Base-by-base conservation (phyloP, 2,329 filamentous ascomycete species). In the Coniochaeta sp. region DNA sequence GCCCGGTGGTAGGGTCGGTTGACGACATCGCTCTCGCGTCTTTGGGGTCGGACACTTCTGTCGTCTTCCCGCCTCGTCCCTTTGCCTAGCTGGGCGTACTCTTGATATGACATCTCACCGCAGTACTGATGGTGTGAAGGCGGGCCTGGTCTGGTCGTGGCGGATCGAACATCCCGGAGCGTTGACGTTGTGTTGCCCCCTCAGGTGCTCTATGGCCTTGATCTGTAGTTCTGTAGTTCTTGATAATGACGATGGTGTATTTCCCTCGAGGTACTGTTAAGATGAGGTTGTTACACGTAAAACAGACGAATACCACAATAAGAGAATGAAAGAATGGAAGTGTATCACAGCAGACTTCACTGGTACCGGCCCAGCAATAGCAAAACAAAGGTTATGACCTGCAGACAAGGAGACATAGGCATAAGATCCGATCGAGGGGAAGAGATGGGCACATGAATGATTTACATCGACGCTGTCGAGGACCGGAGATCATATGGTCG, bases 71-170 rank as follows among this genome's bases (percentile, higher is more conserved):
- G 35, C 30, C 30, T 48, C 30, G 51, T 51, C 24, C 55, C 55
- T 49, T 52, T 57, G 18, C 57, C 53, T 27, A 60, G 45, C 18
- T 57, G 54, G 38, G 58, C 53, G 50, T 58, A 60, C 20, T 60
- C 57, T 32, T 58, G 57, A 35, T 60, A 60, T 12, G 57, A 60
- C 58, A 60, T 60, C n/a, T 47, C 27, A 9, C 20, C 24, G 26
- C 7, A n/a, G 13, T n/a, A 6, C n/a, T 26, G 42, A n/a, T 38
- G 18, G 33, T 18, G 20, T n/a, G n/a, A n/a, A 47, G 10, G 4
- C 12, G 30, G n/a, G 45, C 14, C 42, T 47, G n/a, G n/a, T 10
- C 20, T 4, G 20, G 38, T 42, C 20, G 26, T 13, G 18, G 22
- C 38, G 14, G 38, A 5, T 6, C 7, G 18, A 24, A 18, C 38